Evolutionary conservation across 106 monocot genomes (phyloP), one percentile per base, ranked within the genome.

Genomic region (Dendrobium chrysotoxum): DNA sequence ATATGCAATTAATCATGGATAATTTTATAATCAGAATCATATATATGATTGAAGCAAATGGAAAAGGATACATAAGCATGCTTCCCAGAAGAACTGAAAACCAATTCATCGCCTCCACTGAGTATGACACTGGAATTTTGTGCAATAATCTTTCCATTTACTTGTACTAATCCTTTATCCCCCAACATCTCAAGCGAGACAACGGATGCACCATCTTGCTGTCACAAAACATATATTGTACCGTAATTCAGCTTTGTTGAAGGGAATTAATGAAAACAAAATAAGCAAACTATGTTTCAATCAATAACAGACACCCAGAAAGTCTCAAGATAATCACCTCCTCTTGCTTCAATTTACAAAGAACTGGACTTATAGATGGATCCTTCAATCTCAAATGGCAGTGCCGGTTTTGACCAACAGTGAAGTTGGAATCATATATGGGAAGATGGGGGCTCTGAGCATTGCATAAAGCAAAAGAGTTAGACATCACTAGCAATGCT

Each of bases 11-110:
- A 64, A 42, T 79, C 7, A 18, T 39, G 44, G 28, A 21, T 10
- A 28, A 80, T 30, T 0, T 72, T 64, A 17, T 13, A 75, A 75
- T 47, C 12, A 72, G 4, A 20, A 50, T 72, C 8, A 40, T 10
- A 71, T 50, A 5, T 26, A 30, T 68, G 28, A 67, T 50, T 77
- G 20, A 18, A 68, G 39, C 17, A 81, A 80, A 80, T 44, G 1
- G 61, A 55, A 85, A 91, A 95, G 94, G 92, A 95, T 99, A 95
- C 99, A 82, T 99, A 99, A 85, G 95, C 82, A 95, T 99, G 91
- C 30, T 89, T 92, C 84, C 90, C 91, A 47, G 88, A 82, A 45
- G 92, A 86, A 77, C 84, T 87, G 87, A 99, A 99, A 77, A 95
- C 80, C 42, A 99, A 79, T 80, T 99, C 99, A 93, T 99, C 99